Evolutionary conservation across 495 filamentous ascomycete genomes (phyloP).

Genomic region (Chaetomidium leptoderma): DNA sequence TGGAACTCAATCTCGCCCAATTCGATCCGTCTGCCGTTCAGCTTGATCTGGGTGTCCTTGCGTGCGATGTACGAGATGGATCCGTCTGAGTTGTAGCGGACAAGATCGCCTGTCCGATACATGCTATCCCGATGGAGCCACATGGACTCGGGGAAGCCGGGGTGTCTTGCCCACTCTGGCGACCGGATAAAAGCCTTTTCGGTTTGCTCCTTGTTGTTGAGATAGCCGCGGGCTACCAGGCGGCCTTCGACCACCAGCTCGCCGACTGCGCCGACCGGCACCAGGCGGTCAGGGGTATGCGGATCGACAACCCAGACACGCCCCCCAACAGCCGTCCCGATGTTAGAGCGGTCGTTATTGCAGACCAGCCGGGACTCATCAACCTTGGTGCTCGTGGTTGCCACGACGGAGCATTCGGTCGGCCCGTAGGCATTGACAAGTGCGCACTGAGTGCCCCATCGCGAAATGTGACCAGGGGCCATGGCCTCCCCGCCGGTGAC

Average conservation of each 20-base stretch:
- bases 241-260: constrained; percentile 47
- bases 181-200: constrained; percentile 32
- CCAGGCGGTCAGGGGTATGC: constrained; percentile 44
- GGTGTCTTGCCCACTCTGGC: constrained; percentile 28
- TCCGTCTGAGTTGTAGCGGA: constrained; percentile 45
- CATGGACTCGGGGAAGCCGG: constrained; percentile 35
- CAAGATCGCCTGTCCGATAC: constrained; percentile 54
- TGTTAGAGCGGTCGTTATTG: constrained; percentile 28
- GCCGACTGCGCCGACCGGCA: constrained; percentile 45
- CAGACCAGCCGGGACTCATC: constrained; percentile 21
- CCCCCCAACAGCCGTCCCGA: constrained; percentile 48
- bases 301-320: constrained; percentile 52
- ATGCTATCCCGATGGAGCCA: constrained; percentile 18
- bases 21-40: constrained; percentile 40
- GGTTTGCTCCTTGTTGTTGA: constrained; percentile 38
- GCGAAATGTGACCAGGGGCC: constrained; percentile 20
- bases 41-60: constrained; percentile 42
- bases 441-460: constrained; percentile 30
- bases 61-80: constrained; percentile 29
- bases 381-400: constrained; percentile 28
- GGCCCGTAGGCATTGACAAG: constrained; percentile 57
- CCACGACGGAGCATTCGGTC: constrained; percentile 42
- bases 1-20: constrained; percentile 49
- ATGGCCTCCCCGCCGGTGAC: constrained; percentile 29
- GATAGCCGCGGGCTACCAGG: constrained; percentile 41